Evolutionary conservation across 768 basidiomycete species (phyloP).

Genomic region (Boletus edulis): DNA sequence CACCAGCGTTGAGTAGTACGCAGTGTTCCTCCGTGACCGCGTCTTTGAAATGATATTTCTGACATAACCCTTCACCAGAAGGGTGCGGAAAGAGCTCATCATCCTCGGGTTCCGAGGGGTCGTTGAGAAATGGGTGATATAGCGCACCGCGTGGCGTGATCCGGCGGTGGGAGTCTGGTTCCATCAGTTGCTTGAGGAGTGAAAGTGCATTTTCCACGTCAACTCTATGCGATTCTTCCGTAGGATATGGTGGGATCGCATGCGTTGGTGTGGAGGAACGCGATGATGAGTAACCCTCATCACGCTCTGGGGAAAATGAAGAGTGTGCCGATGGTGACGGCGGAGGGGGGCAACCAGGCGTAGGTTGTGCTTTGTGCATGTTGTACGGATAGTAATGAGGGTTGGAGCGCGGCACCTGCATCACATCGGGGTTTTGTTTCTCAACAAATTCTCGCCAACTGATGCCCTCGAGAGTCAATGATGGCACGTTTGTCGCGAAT

Average conservation of each 20-base stretch:
- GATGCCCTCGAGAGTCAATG: conserved; percentile 62
- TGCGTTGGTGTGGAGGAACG: conserved; percentile 23
- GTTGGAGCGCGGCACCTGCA: conserved; percentile 49
- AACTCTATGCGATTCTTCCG: conserved; percentile 40
- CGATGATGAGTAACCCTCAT: conserved; percentile 16
- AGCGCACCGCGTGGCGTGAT: conserved; percentile 76
- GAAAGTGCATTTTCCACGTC: conserved; percentile 71
- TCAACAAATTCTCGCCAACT: conserved; percentile 75
- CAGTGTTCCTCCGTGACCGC: conserved; percentile 55
- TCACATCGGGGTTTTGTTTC: conserved; percentile 70
- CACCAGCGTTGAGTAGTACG: conserved; percentile 43
- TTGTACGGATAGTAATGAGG: conserved; percentile 55
- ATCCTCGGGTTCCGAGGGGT: conserved; percentile 47
- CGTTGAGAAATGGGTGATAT: conserved; percentile 72
- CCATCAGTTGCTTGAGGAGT: conserved; percentile 69
- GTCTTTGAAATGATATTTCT: conserved; percentile 57
- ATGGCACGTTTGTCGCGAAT: conserved; percentile 87
- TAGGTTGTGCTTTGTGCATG: conserved; percentile 25
- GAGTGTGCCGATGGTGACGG: conserved; percentile 36
- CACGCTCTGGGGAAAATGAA: conserved; percentile 19
- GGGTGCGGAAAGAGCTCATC: conserved; percentile 71
- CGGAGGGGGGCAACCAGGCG: conserved; percentile 22
- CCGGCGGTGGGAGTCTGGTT: conserved; percentile 74
- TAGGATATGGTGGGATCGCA: conserved; percentile 20
- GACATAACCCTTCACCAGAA: conserved; percentile 66